Percentiles rank a stretch among this genome's conserved stretches.
These are phyloP conservation scores for Fragilaria crotonensis DNA, from an alignment of 108 stramenopile species.

Conservation along the genomic window DNA sequence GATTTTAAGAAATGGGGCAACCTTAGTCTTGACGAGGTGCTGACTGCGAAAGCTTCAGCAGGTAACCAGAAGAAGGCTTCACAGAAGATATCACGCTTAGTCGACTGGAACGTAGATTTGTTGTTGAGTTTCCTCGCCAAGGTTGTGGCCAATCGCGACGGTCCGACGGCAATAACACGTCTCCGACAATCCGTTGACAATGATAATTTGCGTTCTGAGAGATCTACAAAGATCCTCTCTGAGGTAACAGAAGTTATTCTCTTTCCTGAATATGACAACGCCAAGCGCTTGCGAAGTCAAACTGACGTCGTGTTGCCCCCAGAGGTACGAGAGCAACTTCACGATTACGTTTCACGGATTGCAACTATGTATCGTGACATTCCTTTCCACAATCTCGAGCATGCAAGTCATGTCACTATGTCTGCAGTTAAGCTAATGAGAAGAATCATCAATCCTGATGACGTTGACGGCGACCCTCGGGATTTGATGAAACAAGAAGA, in stretches of 20 bases:
- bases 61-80: background rate
- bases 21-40: background rate
- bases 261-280: background rate
- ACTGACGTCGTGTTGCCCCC: background rate
- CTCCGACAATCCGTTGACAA: background rate
- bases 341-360: conserved; percentile 8
- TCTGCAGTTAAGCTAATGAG: conserved; percentile 19
- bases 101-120: conserved; percentile 5
- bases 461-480: conserved; percentile 1
- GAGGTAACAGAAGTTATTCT: background rate
- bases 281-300: background rate
- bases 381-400: conserved; percentile 40
- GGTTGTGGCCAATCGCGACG: background rate
- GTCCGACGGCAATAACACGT: background rate
- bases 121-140: background rate
- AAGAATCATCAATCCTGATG: conserved; percentile 12
- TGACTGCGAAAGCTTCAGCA: background rate
- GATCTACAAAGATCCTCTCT: background rate
- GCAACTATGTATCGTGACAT: conserved; percentile 23
- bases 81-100: background rate
- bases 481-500: background rate
- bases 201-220: background rate
- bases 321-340: conserved; percentile 10
- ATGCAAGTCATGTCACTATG: conserved; percentile 29
- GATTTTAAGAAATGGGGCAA: background rate